A percentile compares a stretch with the other conserved stretches of the same genome.
Evolutionary conservation across 2,329 filamentous ascomycete species (phyloP).

Genomic region (Raffaelea ambrosiae): DNA sequence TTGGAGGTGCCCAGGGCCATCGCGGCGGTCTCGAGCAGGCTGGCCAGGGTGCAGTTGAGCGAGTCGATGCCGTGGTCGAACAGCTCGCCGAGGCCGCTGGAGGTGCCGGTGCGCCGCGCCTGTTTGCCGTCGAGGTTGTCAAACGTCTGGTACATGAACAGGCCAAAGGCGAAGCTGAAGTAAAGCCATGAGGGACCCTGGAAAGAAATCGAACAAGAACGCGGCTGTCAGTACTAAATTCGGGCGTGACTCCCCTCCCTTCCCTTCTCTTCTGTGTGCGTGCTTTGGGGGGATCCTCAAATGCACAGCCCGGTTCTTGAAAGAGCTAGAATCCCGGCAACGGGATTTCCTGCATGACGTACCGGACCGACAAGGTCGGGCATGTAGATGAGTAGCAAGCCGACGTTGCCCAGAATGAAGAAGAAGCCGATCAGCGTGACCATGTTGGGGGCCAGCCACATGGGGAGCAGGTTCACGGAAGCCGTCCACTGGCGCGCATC

Average conservation of each 20-base stretch:
- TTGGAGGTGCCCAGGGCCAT: slow-evolving; percentile 83
- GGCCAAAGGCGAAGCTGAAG: slow-evolving; percentile 87
- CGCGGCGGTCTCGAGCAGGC: slow-evolving; percentile 81
- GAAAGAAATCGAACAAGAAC: no score
- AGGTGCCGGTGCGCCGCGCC: slow-evolving; percentile 87
- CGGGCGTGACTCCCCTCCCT: no score
- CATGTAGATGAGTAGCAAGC: slow-evolving; percentile 64
- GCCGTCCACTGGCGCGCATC: slow-evolving; percentile 72
- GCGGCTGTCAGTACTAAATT: background rate
- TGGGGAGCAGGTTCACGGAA: slow-evolving; percentile 79
- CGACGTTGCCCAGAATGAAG: slow-evolving; percentile 84
- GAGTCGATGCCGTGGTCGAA: slow-evolving; percentile 99
- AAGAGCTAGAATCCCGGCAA: background rate
- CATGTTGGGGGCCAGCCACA: slow-evolving; percentile 98
- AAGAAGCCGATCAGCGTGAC: slow-evolving; percentile 92
- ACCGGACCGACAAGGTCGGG: slow-evolving; percentile 87
- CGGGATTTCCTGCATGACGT: slow-evolving; percentile 32
- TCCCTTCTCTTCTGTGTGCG: background rate
- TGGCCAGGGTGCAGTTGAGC: slow-evolving; percentile 90
- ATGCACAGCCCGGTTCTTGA: no score
- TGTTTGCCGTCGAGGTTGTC: slow-evolving; percentile 99
- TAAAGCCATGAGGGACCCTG: slow-evolving; percentile 92
- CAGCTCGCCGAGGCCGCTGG: slow-evolving; percentile 87
- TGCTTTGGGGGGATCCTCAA: no score
- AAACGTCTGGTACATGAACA: slow-evolving; percentile 99